Percentiles rank a stretch among this genome's conserved stretches.
phyloP scores from a whole-genome alignment of 2,329 filamentous ascomycete genomes.

The Ceratocystis ficicola region DNA sequence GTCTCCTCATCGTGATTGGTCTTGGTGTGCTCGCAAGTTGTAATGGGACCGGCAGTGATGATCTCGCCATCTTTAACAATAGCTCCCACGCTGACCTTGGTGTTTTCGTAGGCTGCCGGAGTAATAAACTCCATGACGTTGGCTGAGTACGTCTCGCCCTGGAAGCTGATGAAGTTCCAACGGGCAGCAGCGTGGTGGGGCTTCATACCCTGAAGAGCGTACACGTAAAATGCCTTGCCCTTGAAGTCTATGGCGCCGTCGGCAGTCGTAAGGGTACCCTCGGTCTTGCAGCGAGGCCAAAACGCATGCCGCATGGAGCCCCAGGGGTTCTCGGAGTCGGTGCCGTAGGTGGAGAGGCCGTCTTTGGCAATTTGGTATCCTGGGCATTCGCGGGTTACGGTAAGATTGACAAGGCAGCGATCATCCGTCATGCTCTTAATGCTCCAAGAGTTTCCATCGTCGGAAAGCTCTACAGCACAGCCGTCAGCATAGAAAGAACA shows the following conservation, averaged over 20 bases:
- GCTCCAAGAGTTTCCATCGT: constrained; percentile 68
- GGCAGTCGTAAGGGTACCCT: constrained; percentile 74
- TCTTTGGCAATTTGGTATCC: constrained; percentile 77
- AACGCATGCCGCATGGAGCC: constrained; percentile 84
- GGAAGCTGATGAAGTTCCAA: constrained; percentile 93
- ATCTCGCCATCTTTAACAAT: constrained; percentile 73
- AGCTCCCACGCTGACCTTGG: constrained; percentile 68
- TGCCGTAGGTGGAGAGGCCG: constrained; percentile 75
- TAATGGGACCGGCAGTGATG: constrained; percentile 55
- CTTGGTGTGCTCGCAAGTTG: constrained; percentile 56
- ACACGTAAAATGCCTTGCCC: constrained; percentile 66
- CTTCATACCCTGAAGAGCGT: constrained; percentile 96
- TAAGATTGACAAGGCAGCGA: constrained; percentile 72
- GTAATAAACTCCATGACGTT: constrained; percentile 94
- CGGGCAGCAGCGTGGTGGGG: constrained; percentile 84
- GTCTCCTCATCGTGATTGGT: constrained; percentile 61
- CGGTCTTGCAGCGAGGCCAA: constrained; percentile 75
- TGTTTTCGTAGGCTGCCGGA: constrained; percentile 81
- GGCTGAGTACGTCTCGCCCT: constrained; percentile 74
- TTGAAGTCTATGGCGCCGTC: constrained; percentile 71
- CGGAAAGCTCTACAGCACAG: constrained; percentile 71
- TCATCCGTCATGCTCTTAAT: constrained; percentile 85
- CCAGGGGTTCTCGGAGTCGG: constrained; percentile 77
- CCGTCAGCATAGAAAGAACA: constrained; percentile 76
- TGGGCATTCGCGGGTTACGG: constrained; percentile 60